A percentile compares a stretch with the other conserved stretches of the same genome.
Evolutionary conservation across 371 early-diverging fungal genomes (phyloP).

Genomic region (Mucor plumbeus): DNA sequence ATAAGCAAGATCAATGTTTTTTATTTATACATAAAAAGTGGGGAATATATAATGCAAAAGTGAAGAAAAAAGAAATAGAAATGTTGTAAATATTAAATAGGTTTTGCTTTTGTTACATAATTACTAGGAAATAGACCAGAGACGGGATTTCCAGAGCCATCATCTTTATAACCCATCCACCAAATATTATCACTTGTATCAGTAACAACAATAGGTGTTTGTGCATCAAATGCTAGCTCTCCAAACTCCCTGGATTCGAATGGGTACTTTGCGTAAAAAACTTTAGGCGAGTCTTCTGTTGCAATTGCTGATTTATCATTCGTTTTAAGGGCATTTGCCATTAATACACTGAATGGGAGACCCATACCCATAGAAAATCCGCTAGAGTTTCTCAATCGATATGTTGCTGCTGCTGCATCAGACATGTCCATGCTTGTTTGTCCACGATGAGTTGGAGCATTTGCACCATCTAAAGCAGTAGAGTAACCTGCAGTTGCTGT

Average conservation of each 20-base stretch:
- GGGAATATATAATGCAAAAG: no score
- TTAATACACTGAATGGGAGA: constrained; percentile 33
- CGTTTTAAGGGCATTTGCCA: constrained; percentile 30
- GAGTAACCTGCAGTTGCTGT: constrained; percentile 18
- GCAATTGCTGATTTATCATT: constrained; percentile 19
- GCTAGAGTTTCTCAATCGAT: constrained; percentile 48
- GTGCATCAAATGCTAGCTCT: constrained; percentile 72
- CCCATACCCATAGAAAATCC: constrained; percentile 14
- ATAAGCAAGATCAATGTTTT: no score
- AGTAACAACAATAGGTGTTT: constrained; percentile 74
- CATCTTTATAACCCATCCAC: constrained; percentile 84
- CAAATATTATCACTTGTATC: constrained; percentile 82
- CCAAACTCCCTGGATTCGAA: constrained; percentile 80
- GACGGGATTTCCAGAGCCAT: constrained; percentile 44
- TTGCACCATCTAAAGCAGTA: constrained; percentile 15
- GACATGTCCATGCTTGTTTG: constrained; percentile 14
- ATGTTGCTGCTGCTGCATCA: constrained; percentile 1
- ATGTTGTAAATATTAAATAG: constrained; percentile 8
- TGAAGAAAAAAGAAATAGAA: background rate
- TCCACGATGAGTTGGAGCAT: background rate
- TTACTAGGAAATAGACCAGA: constrained; percentile 50
- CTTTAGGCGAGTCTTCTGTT: constrained; percentile 42
- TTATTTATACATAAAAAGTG: no score
- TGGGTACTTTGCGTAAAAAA: constrained; percentile 74
- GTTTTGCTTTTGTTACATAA: constrained; percentile 40